Conservation (phyloP, 257 asterid genomes). For the Solanum dulcamara region DNA sequence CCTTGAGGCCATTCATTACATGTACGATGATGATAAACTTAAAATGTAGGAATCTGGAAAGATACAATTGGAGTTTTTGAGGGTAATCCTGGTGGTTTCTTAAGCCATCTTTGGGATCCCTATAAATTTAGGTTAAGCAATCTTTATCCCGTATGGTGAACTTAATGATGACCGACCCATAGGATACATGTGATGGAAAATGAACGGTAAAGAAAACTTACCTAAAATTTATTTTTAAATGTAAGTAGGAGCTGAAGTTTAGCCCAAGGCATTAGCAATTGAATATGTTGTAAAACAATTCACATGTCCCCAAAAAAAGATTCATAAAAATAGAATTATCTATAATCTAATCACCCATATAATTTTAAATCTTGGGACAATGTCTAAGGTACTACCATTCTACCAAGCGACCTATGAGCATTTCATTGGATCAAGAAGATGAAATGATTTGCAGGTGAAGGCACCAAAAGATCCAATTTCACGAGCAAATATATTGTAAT, state of each 20-base stretch:
- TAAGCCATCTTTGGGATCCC: too few species aligned
- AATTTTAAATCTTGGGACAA: background rate
- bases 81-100: background rate
- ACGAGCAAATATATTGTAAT: background rate
- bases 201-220: background rate
- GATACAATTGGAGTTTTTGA: background rate
- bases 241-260: background rate
- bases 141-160: background rate
- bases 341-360: background rate
- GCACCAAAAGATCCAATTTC: background rate
- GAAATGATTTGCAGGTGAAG: background rate
- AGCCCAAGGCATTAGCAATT: background rate
- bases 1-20: background rate
- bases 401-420: background rate
- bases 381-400: background rate
- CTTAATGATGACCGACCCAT: background rate
- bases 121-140: background rate
- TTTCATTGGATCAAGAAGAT: background rate
- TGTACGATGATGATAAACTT: background rate
- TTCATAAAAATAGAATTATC: background rate
- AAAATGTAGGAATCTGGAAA: background rate
- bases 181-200: background rate
- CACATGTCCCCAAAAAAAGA: background rate
- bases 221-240: background rate
- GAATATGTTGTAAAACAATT: background rate